Conservation (phyloP, 1,284 basidiomycete species). For the Pisolithus thermaeus region DNA sequence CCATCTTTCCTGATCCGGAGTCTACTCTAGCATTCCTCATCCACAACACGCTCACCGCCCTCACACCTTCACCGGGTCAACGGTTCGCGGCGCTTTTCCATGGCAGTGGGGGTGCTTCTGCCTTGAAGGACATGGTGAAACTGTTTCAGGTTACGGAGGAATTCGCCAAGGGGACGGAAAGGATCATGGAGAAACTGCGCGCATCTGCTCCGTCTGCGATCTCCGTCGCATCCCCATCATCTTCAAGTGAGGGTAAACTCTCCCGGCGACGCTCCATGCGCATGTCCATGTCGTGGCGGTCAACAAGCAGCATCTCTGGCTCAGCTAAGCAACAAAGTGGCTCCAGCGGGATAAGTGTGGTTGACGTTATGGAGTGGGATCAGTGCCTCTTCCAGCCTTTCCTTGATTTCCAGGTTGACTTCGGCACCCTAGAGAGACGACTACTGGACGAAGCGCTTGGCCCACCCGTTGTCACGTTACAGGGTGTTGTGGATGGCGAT, state of each 20-base stretch:
- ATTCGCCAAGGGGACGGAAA: conserved; percentile 66
- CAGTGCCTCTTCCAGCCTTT: conserved; percentile 88
- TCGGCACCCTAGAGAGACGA: conserved; percentile 68
- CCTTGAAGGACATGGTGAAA: conserved; percentile 66
- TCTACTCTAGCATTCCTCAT: conserved; percentile 75
- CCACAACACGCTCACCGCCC: conserved; percentile 68
- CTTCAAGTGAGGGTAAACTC: conserved; percentile 17
- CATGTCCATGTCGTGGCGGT: conserved; percentile 68
- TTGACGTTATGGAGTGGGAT: conserved; percentile 73
- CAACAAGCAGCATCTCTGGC: conserved; percentile 21
- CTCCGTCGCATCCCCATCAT: conserved; percentile 12
- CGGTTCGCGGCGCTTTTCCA: conserved; percentile 65
- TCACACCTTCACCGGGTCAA: conserved; percentile 77
- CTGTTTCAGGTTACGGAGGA: conserved; percentile 74
- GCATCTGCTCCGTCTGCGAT: conserved; percentile 34
- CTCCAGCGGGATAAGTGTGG: conserved; percentile 8
- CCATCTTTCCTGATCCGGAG: conserved; percentile 78
- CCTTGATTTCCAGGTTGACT: conserved; percentile 82
- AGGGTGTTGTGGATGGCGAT: conserved; percentile 39
- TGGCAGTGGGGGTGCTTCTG: conserved; percentile 51
- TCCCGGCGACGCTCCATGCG: conserved; percentile 55
- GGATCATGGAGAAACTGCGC: conserved; percentile 70
- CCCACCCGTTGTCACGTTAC: conserved; percentile 28
- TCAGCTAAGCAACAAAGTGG: conserved; percentile 12
- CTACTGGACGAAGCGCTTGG: conserved; percentile 53